A percentile compares a stretch with the other conserved stretches of the same genome.
phyloP scores from a whole-genome alignment of 208 protist species.

The Entamoeba moshkovskii region DNA sequence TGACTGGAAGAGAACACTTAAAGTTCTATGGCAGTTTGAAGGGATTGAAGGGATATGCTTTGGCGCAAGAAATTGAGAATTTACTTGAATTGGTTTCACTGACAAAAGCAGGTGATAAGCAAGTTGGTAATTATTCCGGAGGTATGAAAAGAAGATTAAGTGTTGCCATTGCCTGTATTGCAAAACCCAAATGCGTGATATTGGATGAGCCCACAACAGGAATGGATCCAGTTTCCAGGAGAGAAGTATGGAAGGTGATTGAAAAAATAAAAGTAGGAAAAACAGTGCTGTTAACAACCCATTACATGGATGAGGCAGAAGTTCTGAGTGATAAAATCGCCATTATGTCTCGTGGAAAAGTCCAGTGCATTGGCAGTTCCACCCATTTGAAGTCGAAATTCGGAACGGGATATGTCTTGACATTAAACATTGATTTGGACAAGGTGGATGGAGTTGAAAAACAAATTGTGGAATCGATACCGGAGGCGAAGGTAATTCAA shows the following conservation, averaged over 20 bases:
- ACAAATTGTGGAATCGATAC: neutral
- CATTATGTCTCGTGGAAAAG: neutral
- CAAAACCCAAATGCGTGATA: slow-evolving; percentile 14
- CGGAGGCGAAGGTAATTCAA: neutral
- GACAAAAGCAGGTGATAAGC: neutral
- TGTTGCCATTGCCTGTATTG: slow-evolving; percentile 14
- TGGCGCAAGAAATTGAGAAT: neutral
- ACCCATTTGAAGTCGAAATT: neutral
- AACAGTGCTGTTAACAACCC: slow-evolving; percentile 17
- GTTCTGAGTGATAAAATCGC: neutral
- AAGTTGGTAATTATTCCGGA: neutral
- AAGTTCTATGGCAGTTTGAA: neutral
- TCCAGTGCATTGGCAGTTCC: neutral
- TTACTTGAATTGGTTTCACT: neutral
- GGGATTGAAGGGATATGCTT: neutral
- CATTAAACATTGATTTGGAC: neutral
- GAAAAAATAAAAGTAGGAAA: neutral
- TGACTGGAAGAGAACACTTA: neutral
- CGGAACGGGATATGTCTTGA: slow-evolving; percentile 17
- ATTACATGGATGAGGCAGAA: slow-evolving; percentile 22
- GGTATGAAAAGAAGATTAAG: slow-evolving; percentile 24
- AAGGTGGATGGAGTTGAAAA: neutral
- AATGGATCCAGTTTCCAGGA: neutral
- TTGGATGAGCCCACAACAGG: slow-evolving; percentile 26
- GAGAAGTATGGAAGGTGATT: slow-evolving; percentile 17